phyloP scores from a whole-genome alignment of 768 basidiomycete species.

The Xanthoconium purpureum region DNA sequence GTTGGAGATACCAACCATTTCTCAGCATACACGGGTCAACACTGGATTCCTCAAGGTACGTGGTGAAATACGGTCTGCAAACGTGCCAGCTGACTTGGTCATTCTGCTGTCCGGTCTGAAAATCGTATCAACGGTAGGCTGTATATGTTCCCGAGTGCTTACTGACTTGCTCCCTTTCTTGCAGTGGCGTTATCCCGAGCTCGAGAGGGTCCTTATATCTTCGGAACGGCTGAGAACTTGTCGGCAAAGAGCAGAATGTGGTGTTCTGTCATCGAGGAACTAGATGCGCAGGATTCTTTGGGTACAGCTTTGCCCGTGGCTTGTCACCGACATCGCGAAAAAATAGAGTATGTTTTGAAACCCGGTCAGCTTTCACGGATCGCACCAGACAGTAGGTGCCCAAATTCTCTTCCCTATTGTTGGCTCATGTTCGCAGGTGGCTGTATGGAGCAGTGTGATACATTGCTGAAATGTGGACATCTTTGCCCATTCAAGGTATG shows the following conservation, averaged over 20 bases:
- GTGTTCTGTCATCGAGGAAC: conserved; percentile 53
- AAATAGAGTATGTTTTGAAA: conserved; percentile 37
- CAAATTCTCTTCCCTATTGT: no score
- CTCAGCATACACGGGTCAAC: conserved; percentile 26
- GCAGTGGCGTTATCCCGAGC: conserved; percentile 72
- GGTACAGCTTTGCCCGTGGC: conserved; percentile 54
- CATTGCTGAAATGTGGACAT: conserved; percentile 58
- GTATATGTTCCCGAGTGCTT: no score
- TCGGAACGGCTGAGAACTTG: conserved; percentile 63
- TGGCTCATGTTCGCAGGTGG: conserved; percentile 43
- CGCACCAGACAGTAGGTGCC: conserved; percentile 53
- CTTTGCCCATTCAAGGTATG: conserved; percentile 58
- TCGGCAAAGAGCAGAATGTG: conserved; percentile 54
- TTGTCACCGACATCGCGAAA: conserved; percentile 55
- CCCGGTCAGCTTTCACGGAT: conserved; percentile 50
- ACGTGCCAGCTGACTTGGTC: not conserved
- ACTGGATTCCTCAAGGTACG: conserved; percentile 76
- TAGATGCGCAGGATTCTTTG: conserved; percentile 45
- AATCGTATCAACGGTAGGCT: conserved; percentile 53
- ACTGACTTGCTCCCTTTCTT: not conserved
- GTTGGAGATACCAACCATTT: conserved; percentile 14
- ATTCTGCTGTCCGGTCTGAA: conserved; percentile 39
- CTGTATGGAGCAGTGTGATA: conserved; percentile 56
- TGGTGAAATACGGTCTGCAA: not conserved
- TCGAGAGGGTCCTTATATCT: conserved; percentile 66